These are phyloP conservation scores for Rubia occidens DNA, from an alignment of 305 asterid species.

Conservation along the genomic window DNA sequence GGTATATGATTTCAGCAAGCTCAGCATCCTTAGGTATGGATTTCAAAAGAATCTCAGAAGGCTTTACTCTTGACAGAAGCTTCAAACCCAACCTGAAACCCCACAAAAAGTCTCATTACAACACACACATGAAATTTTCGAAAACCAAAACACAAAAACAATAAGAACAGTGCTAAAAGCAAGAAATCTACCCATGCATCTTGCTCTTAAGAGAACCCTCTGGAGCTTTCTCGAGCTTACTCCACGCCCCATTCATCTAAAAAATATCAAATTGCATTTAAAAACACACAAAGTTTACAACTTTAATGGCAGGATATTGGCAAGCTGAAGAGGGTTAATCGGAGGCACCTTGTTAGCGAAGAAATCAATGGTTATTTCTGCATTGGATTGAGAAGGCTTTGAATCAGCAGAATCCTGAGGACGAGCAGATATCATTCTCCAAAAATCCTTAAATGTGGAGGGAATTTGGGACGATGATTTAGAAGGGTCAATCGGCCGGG, in stretches of 20 bases:
- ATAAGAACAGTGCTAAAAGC: not conserved
- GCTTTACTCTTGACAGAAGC: conserved; percentile 77
- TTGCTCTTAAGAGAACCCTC: conserved; percentile 67
- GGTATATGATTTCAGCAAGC: conserved; percentile 59
- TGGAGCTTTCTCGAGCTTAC: conserved; percentile 78
- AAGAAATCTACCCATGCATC: conserved; percentile 54
- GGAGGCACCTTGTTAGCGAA: conserved; percentile 52
- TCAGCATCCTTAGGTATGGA: conserved; percentile 72
- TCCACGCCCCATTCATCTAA: conserved; percentile 87
- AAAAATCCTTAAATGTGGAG: conserved; percentile 66
- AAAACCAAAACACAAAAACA: conserved; percentile 1
- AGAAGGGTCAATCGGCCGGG: conserved; percentile 48
- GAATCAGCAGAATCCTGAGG: conserved; percentile 17
- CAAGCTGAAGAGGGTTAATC: not conserved
- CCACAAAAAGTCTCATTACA: conserved; percentile 5
- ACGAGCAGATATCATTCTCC: conserved; percentile 33
- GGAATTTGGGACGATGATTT: conserved; percentile 47
- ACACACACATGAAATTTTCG: conserved; percentile 11
- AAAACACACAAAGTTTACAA: conserved; percentile 16
- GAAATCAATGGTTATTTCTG: conserved; percentile 68
- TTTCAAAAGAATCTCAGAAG: conserved; percentile 86
- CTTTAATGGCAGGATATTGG: not conserved
- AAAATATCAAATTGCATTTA: conserved; percentile 6
- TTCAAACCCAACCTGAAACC: conserved; percentile 61
- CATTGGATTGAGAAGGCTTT: conserved; percentile 28